Evolutionary conservation across 2,329 filamentous ascomycete species (phyloP).

Genomic region (Cercospora sesami): DNA sequence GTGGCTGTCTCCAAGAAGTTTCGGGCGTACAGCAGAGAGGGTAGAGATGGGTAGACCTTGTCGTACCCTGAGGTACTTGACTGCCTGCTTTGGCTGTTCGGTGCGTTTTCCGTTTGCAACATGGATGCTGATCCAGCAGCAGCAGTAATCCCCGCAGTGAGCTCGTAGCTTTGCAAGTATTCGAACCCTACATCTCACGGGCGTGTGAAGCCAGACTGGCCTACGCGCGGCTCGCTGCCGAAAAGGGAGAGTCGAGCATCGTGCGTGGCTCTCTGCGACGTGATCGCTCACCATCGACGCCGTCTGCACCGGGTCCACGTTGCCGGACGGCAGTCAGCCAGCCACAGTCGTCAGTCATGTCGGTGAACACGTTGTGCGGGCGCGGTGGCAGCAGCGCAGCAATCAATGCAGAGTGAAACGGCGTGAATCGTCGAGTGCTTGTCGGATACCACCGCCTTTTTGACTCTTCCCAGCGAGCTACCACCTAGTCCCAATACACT

Average conservation of each 20-base stretch:
- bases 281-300: neutral
- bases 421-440: neutral
- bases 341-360: neutral
- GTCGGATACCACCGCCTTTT: conserved; percentile 14
- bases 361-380: conserved; percentile 2
- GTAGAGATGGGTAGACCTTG: neutral
- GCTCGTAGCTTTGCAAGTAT: neutral
- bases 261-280: neutral
- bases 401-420: neutral
- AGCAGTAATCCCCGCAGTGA: neutral
- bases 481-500: conserved; percentile 12
- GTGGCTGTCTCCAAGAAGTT: neutral
- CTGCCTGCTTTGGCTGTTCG: conserved; percentile 2
- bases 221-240: neutral
- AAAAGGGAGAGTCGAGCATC: neutral
- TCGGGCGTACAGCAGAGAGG: neutral
- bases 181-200: neutral
- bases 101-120: neutral
- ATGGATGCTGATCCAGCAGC: conserved; percentile 1
- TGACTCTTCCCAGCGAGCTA: neutral
- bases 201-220: neutral
- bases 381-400: conserved; percentile 9
- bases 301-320: neutral
- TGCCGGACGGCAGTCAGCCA: neutral
- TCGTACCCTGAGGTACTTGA: conserved; percentile 2